Evolutionary conservation across 225 moss, liverwort and hornwort genomes (phyloP).

Genomic region (Lunularia cruciata): DNA sequence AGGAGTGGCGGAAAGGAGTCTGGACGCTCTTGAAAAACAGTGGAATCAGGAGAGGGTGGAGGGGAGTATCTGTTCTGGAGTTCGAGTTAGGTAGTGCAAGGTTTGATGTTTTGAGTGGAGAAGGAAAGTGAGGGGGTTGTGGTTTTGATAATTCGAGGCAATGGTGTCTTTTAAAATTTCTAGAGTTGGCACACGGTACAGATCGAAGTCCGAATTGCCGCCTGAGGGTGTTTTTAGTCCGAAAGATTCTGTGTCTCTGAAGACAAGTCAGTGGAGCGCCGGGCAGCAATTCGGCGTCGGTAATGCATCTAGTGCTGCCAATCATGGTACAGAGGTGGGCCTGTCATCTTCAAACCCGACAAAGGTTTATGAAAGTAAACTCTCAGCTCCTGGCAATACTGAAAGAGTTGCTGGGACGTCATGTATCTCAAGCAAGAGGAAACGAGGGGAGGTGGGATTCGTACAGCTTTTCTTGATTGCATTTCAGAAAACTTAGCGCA

Average conservation of each 20-base stretch:
- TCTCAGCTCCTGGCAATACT: conserved; percentile 20
- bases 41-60: background rate
- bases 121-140: conserved; percentile 7
- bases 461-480: background rate
- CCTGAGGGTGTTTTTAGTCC: no score
- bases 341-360: background rate
- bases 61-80: background rate
- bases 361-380: conserved; percentile 42
- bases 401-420: conserved; percentile 39
- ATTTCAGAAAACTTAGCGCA: background rate
- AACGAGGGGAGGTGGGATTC: conserved; percentile 56
- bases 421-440: conserved; percentile 50
- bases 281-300: conserved; percentile 45
- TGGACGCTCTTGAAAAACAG: background rate
- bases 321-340: conserved; percentile 35
- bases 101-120: background rate
- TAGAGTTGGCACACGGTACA: conserved; percentile 81
- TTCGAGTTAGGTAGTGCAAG: background rate
- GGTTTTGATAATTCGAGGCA: conserved; percentile 10
- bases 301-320: conserved; percentile 26
- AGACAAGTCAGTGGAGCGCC: conserved; percentile 54
- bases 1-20: background rate
- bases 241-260: conserved; percentile 19
- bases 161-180: conserved; percentile 97
- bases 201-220: conserved; percentile 52